phyloP scores from a whole-genome alignment of 2,329 filamentous ascomycete species.

The Sordariomycetes sp. region DNA sequence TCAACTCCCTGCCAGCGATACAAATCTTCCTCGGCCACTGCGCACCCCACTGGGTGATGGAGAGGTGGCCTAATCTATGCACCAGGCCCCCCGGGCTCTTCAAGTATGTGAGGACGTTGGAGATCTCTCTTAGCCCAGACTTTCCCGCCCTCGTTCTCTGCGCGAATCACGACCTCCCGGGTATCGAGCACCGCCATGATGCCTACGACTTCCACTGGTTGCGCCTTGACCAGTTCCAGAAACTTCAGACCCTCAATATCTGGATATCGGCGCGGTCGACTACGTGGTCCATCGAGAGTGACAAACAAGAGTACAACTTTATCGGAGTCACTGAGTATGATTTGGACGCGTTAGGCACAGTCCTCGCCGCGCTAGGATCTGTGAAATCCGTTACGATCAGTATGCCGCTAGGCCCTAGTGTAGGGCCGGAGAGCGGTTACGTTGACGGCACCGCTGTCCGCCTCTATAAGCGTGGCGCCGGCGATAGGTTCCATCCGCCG shows the following conservation, averaged over 20 bases:
- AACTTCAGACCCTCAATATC: neutral
- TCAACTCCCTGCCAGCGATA: neutral
- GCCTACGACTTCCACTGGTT: neutral
- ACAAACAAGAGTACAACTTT: neutral
- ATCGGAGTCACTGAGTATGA: neutral
- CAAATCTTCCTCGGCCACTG: neutral
- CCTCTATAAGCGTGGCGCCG: neutral
- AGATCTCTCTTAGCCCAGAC: neutral
- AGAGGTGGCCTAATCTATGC: neutral
- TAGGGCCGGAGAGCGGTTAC: neutral
- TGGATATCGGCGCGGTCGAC: neutral
- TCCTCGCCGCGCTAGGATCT: neutral
- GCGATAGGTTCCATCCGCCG: neutral
- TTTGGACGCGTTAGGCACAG: neutral
- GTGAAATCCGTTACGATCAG: neutral
- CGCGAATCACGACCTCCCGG: neutral
- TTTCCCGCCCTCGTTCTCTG: neutral
- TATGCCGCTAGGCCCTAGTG: neutral
- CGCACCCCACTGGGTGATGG: neutral
- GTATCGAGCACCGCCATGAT: neutral
- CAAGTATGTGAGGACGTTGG: neutral
- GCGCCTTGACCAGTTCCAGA: neutral
- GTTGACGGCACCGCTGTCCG: neutral
- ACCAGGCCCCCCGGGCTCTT: neutral
- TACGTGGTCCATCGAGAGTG: neutral